These are phyloP conservation scores for Dorcoceras hygrometricum DNA, from an alignment of 257 asterid genomes.

Conservation along the genomic window DNA sequence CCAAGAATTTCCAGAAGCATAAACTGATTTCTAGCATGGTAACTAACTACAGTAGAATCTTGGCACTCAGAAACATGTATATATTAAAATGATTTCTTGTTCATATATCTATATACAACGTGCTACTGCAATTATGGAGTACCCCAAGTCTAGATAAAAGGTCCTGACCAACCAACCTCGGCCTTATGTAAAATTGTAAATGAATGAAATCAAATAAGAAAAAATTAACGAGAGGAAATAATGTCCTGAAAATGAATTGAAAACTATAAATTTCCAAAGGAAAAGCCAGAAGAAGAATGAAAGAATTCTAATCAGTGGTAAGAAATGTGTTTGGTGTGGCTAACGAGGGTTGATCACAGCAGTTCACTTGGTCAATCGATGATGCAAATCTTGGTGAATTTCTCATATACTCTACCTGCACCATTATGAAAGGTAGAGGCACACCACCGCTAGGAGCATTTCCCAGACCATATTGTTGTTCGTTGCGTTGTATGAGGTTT, in stretches of 20 bases:
- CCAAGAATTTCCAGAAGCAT: constrained; percentile 8
- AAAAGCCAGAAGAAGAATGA: neutral
- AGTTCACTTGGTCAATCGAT: constrained; percentile 10
- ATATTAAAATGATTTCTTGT: neutral
- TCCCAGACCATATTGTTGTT: constrained; percentile 77
- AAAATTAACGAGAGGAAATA: neutral
- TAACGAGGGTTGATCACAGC: constrained; percentile 8
- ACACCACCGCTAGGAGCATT: constrained; percentile 95
- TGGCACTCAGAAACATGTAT: neutral
- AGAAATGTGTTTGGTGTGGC: neutral
- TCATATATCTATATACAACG: neutral
- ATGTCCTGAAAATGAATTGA: neutral
- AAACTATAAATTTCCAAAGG: constrained; percentile 1
- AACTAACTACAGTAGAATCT: neutral
- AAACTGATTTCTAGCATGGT: constrained; percentile 6
- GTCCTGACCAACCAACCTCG: no score
- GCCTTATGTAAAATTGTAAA: no score
- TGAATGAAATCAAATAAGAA: neutral
- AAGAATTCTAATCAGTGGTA: neutral
- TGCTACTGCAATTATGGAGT: neutral
- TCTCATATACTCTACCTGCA: constrained; percentile 59
- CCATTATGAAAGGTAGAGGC: constrained; percentile 93
- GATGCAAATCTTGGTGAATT: constrained; percentile 10
- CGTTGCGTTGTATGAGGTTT: constrained; percentile 78
- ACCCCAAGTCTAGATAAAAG: no score